Percentiles rank a stretch among this genome's conserved stretches.
These are phyloP conservation scores for Skeletonema costatum DNA, from an alignment of 108 stramenopile species.

Conservation along the genomic window DNA sequence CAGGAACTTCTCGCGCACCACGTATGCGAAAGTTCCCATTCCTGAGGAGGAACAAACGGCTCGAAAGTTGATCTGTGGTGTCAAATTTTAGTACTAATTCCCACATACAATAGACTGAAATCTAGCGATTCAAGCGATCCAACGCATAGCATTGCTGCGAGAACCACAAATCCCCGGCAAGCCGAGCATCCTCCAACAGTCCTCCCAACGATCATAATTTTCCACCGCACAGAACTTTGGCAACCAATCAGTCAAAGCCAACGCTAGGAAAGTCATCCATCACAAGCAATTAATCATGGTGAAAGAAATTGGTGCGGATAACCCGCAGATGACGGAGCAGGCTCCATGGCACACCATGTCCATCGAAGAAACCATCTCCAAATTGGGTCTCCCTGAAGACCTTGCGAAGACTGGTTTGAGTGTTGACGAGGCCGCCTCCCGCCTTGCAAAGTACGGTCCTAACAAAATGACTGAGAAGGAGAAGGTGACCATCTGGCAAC, in stretches of 20 bases:
- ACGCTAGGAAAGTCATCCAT: not conserved
- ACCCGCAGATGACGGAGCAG: conserved; percentile 32
- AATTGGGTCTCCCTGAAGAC: conserved; percentile 48
- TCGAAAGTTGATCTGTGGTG: too few species aligned
- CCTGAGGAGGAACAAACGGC: not conserved
- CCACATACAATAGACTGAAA: not conserved
- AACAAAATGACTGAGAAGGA: conserved; percentile 69
- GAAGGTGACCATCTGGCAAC: conserved; percentile 67
- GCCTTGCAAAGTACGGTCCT: conserved; percentile 61
- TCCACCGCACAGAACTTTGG: not conserved
- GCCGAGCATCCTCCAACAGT: not conserved
- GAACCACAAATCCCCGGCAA: not conserved
- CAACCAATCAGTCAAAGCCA: not conserved
- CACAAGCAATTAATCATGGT: not conserved
- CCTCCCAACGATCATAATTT: not conserved
- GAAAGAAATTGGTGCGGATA: conserved; percentile 11
- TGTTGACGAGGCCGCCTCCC: conserved; percentile 54
- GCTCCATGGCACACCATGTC: conserved; percentile 71
- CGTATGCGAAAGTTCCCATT: not conserved
- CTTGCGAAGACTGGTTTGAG: conserved; percentile 59
- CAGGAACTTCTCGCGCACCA: too few species aligned
- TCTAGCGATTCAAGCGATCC: not conserved
- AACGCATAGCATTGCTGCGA: not conserved
- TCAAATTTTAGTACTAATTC: not conserved
- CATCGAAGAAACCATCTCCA: conserved; percentile 42